A percentile compares a stretch with the other conserved stretches of the same genome.
Evolutionary conservation across 2,329 filamentous ascomycete species (phyloP).

Genomic region (Fusarium paranaense): DNA sequence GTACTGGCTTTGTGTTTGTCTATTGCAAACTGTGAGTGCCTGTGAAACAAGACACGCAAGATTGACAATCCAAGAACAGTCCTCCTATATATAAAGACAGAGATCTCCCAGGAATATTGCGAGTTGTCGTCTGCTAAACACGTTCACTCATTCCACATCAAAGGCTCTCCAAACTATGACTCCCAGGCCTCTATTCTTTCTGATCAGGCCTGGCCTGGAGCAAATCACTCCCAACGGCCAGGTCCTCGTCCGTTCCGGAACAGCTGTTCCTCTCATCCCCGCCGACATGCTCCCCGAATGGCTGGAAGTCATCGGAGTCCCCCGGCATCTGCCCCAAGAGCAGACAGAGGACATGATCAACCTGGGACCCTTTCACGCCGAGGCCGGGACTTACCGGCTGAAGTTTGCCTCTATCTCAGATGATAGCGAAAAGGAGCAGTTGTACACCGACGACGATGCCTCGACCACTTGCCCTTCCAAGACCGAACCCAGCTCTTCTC

Average conservation of each 20-base stretch:
- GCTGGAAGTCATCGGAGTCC: slow-evolving; percentile 57
- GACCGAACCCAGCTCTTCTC: not conserved
- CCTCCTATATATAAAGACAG: not conserved
- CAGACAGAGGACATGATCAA: slow-evolving; percentile 54
- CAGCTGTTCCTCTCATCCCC: slow-evolving; percentile 65
- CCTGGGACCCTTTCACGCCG: slow-evolving; percentile 48
- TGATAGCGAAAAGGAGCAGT: not conserved
- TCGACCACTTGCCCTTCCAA: not conserved
- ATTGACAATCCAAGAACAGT: not conserved
- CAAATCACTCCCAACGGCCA: slow-evolving; percentile 36
- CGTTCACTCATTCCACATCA: not conserved
- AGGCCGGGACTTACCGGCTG: slow-evolving; percentile 32
- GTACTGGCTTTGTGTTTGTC: slow-evolving; percentile 14
- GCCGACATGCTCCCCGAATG: slow-evolving; percentile 63
- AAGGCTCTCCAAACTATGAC: slow-evolving; percentile 24
- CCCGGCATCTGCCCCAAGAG: slow-evolving; percentile 53
- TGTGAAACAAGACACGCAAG: not conserved
- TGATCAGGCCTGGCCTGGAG: slow-evolving; percentile 54
- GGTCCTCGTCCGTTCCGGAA: slow-evolving; percentile 43
- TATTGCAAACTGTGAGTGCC: slow-evolving; percentile 5
- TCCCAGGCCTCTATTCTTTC: slow-evolving; percentile 50
- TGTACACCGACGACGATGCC: not conserved
- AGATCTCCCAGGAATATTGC: not conserved
- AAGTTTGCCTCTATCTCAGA: slow-evolving; percentile 21
- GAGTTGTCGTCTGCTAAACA: not conserved